These are phyloP conservation scores for Suillus tomentosus DNA, from an alignment of 768 basidiomycete genomes.

Conservation along the genomic window DNA sequence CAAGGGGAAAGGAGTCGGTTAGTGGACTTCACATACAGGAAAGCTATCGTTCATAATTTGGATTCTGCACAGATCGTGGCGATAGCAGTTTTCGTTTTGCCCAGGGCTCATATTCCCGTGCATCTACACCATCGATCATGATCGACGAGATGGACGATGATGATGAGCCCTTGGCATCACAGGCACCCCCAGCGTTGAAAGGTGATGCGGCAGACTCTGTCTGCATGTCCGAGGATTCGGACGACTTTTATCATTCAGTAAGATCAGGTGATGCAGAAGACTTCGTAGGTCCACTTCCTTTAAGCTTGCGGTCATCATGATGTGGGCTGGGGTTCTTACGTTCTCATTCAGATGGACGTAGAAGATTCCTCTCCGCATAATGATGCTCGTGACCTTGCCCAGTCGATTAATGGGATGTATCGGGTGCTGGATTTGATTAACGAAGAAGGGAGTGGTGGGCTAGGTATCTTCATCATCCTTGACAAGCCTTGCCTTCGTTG, in stretches of 20 bases:
- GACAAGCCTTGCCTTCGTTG: background rate
- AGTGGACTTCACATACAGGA: background rate
- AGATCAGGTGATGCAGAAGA: background rate
- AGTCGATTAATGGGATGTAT: slow-evolving; percentile 48
- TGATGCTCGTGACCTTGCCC: slow-evolving; percentile 25
- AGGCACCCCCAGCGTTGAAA: background rate
- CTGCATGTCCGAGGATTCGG: background rate
- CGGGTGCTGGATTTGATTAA: slow-evolving; percentile 54
- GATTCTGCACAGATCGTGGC: background rate
- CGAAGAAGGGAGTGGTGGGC: slow-evolving; percentile 51
- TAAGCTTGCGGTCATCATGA: background rate
- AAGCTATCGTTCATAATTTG: background rate
- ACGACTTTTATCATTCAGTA: slow-evolving; percentile 5
- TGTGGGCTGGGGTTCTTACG: slow-evolving; percentile 3
- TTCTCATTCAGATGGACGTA: slow-evolving; percentile 24
- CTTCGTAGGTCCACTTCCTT: background rate
- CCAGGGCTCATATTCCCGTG: slow-evolving; percentile 8
- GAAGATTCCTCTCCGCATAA: slow-evolving; percentile 12
- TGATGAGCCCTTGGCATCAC: slow-evolving; percentile 8
- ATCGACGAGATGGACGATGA: slow-evolving; percentile 8
- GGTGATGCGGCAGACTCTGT: background rate
- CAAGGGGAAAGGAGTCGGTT: slow-evolving; percentile 7
- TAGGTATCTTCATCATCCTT: slow-evolving; percentile 39
- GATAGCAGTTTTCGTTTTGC: background rate
- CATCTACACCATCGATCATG: background rate